These are phyloP conservation scores for Fomitopsis serialis DNA, from an alignment of 768 basidiomycete genomes.

Conservation along the genomic window DNA sequence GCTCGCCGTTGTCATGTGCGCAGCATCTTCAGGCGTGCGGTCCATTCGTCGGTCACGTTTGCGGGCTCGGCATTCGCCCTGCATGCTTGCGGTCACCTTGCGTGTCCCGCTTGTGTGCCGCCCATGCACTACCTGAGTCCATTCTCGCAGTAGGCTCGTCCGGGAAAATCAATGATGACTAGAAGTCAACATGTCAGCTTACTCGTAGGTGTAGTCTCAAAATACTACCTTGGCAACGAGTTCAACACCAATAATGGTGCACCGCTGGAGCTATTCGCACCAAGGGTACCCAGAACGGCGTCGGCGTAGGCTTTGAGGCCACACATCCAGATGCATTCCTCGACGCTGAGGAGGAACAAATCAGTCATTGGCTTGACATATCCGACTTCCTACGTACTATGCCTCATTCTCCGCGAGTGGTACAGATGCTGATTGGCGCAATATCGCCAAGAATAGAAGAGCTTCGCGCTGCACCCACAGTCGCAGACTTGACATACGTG, in stretches of 20 bases:
- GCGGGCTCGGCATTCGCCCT: no score
- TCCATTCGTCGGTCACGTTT: no score
- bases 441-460: constrained; percentile 68
- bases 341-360: constrained; percentile 30
- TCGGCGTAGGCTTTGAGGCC: constrained; percentile 63
- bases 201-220: background rate
- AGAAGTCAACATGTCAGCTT: background rate
- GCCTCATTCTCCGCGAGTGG: constrained; percentile 68
- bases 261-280: constrained; percentile 74
- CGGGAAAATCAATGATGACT: constrained; percentile 76
- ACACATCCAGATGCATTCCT: constrained; percentile 53
- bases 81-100: no score
- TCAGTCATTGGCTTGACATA: background rate
- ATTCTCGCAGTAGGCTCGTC: constrained; percentile 87
- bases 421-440: constrained; percentile 69
- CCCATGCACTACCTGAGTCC: constrained; percentile 85
- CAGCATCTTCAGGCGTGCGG: no score
- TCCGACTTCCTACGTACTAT: constrained; percentile 45
- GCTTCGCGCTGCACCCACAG: constrained; percentile 85
- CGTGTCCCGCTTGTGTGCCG: no score
- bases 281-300: constrained; percentile 61
- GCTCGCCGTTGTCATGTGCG: no score
- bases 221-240: constrained; percentile 62
- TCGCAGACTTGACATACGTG: constrained; percentile 67
- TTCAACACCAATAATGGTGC: constrained; percentile 84